Evolutionary conservation across 2,329 filamentous ascomycete genomes (phyloP), one percentile per base, ranked within the genome.

Genomic region (Cladosporium phlei): DNA sequence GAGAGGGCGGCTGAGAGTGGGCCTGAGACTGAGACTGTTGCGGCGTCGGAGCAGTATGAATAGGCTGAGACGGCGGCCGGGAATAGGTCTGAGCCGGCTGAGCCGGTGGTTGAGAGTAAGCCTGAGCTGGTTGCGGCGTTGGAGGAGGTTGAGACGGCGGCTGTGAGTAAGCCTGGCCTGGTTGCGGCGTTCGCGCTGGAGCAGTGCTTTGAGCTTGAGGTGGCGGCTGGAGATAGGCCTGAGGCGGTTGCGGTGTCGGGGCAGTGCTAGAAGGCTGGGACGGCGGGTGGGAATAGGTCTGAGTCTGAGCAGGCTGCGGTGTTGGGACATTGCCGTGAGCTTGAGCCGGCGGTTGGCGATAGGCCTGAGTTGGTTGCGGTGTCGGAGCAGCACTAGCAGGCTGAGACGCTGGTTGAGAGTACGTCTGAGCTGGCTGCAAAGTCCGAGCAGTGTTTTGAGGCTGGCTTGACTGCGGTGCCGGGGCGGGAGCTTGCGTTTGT

Each of bases 231-330:
- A 5, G 17, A 25, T 38, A 17, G n/a, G 9, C 12, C n/a, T 24
- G 34, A 11, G 21, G 12, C 11, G 34, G 21, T 19, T 40, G 38
- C 7, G 38, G 24, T 20, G 37, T 28, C 5, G 37, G 37, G 1
- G 37, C 37, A 28, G 37, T 14, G 24, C 24, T 40, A 19, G 42
- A 14, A 16, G 40, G 40, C 21, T 35, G 40, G 16, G 40, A 20
- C 3, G 39, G 28, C 9, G 25, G 29, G 11, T 30, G 28, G n/a
- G 28, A 30, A 11, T 30, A n/a, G 28, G 6, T 11, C 3, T 10
- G 20, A 7, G 39, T 2, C 39, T 43, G 39, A n/a, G n/a, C 3
- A 3, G 38, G 38, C 21, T 20, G 29, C n/a, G 40, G 29, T 21
- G 40, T 34, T 12, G 29, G 12, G 14, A 34, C 30, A 34, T n/a